Percentiles rank a stretch among this genome's conserved stretches.
phyloP scores from a whole-genome alignment of 768 basidiomycete species.

The Ramaria rubella region DNA sequence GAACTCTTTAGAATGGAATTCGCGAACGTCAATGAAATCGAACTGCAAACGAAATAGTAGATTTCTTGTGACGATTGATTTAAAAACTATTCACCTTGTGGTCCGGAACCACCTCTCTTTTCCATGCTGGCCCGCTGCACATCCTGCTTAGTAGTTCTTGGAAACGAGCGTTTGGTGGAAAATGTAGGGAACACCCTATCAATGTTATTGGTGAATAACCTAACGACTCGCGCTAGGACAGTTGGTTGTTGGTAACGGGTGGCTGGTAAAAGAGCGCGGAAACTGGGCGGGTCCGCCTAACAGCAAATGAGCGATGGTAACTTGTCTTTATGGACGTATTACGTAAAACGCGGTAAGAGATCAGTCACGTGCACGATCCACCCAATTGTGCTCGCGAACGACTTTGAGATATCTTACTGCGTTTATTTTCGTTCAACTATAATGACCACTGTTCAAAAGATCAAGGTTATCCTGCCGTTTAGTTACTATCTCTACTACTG shows the following conservation, averaged over 20 bases:
- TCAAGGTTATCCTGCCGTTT: conserved; percentile 47
- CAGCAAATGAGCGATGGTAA: neutral
- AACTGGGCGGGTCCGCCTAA: neutral
- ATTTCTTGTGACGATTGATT: neutral
- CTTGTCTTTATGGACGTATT: conserved; percentile 1
- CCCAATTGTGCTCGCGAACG: too few relatives aligned
- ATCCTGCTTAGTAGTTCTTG: conserved; percentile 31
- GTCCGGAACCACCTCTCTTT: conserved; percentile 93
- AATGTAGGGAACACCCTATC: conserved; percentile 3
- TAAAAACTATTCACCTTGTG: conserved; percentile 69
- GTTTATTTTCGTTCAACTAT: too few relatives aligned
- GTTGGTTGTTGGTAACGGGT: conserved; percentile 2
- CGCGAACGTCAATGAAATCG: conserved; percentile 91
- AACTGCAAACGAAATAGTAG: conserved; percentile 54
- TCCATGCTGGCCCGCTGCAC: conserved; percentile 86
- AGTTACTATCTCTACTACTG: neutral
- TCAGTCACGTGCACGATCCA: too few relatives aligned
- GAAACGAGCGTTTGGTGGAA: conserved; percentile 4
- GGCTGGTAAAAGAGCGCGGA: neutral
- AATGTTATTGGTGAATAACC: conserved; percentile 25
- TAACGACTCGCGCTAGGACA: neutral
- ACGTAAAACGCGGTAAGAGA: conserved; percentile 1
- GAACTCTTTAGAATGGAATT: conserved; percentile 86
- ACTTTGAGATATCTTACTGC: too few relatives aligned
- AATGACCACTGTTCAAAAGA: conserved; percentile 91